Base-by-base conservation (phyloP, 73 alveolate genomes). In the Tetrahymena malaccensis region DNA sequence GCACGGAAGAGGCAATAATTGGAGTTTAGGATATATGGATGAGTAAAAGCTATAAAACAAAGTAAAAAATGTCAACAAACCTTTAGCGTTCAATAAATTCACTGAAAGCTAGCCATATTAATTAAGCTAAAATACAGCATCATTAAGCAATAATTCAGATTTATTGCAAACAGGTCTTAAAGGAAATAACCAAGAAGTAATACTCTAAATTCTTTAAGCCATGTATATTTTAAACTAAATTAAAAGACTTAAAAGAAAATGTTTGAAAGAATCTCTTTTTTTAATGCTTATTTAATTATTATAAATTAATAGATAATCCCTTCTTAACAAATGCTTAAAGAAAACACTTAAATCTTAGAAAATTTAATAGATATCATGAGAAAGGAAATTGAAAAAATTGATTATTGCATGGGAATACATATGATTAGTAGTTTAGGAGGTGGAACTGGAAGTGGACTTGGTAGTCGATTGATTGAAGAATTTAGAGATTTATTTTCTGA, bases 391-490 rank as follows among this genome's bases (percentile, higher is more conserved):
- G 99, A 99, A 96, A 97, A 98, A 84, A 96, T 99, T 43, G 99
- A 99, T 96, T 98, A 97, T 97, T 97, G 98, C 84, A 94, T 96
- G 93, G 99, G 99, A 89, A 96, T 97, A 93, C 96, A 97, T 27
- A 95, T 99, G 85, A 95, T 98, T 1, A 99, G 98, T 96, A 96
- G 99, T 25, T 94, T 99, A 84, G 99, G 99, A 55, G 99, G 99
- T 22, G 99, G 99, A 22, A 99, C 99, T 34, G 99, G 99, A 25
- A 97, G 99, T 93, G 99, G 99, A 17, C 98, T 99, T 15, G 99
- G 99, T 1, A 98, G 99, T 89, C 96, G 99, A 97, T 94, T 98
- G 40, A 96, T 98, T 85, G 99, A 99, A 97, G 97, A 97, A 96
- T 94, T 97, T 70, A 89, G 98, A 85, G 99, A 99, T 85, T 96